A percentile compares a stretch with the other conserved stretches of the same genome.
These are phyloP conservation scores for Papiliotrema laurentii DNA, from an alignment of 1,284 basidiomycete genomes.

Conservation along the genomic window DNA sequence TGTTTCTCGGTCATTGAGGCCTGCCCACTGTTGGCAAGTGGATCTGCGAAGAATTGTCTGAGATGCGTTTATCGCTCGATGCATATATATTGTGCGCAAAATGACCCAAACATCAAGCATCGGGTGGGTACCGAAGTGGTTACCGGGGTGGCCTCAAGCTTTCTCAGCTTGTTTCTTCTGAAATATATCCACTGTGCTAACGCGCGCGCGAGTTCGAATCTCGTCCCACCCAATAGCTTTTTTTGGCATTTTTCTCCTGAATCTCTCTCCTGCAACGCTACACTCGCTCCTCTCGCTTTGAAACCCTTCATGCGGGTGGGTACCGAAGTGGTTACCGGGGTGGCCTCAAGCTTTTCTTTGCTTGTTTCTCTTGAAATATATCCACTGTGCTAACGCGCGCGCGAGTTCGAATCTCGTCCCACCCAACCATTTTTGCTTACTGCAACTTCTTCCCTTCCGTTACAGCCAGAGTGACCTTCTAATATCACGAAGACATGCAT, in stretches of 20 bases:
- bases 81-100: not conserved
- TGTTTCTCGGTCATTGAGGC: no score
- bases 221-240: not conserved
- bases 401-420: conserved; percentile 8
- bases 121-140: conserved; percentile 5
- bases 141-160: conserved; percentile 8
- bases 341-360: conserved; percentile 5
- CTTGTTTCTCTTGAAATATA: not conserved
- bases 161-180: not conserved
- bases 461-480: no score
- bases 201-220: conserved; percentile 8
- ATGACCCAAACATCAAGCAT: not conserved
- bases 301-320: no score
- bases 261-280: no score
- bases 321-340: conserved; percentile 8
- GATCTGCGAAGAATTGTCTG: no score
- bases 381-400: conserved; percentile 6
- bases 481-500: no score
- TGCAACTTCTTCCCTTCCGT: no score
- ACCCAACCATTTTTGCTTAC: not conserved
- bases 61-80: no score
- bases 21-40: no score
- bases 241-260: no score
- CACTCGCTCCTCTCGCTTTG: no score
- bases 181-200: conserved; percentile 5